Conservation (phyloP, 305 asterid genomes). For the Fraxinus paxiana region DNA sequence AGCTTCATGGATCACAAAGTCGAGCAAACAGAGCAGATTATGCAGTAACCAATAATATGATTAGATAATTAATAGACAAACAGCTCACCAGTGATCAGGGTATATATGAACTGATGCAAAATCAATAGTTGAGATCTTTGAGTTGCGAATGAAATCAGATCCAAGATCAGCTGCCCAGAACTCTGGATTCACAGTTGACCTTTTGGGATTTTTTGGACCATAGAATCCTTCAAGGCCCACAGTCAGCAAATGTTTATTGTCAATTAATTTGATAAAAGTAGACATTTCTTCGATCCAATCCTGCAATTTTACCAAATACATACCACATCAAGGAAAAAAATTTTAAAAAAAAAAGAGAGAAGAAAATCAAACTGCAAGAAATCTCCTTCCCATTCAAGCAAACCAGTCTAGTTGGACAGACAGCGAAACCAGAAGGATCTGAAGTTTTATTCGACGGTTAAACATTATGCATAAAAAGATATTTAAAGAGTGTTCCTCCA, state of each 20-base stretch:
- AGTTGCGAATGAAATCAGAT: slow-evolving; percentile 85
- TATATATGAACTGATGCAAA: slow-evolving; percentile 92
- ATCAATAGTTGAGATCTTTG: slow-evolving; percentile 72
- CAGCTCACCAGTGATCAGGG: slow-evolving; percentile 92
- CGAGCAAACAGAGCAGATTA: neutral
- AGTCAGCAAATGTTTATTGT: slow-evolving; percentile 76
- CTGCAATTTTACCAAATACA: slow-evolving; percentile 44
- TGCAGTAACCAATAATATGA: neutral
- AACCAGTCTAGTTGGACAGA: neutral
- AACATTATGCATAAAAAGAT: neutral
- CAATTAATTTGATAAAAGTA: slow-evolving; percentile 68
- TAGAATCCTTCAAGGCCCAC: slow-evolving; percentile 98
- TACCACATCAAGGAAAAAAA: slow-evolving; percentile 8
- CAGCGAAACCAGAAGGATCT: neutral
- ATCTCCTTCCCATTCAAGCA: neutral
- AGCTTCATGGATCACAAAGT: neutral
- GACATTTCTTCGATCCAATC: slow-evolving; percentile 99
- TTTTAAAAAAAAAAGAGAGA: neutral
- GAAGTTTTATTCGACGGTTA: neutral
- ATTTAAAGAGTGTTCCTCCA: neutral
- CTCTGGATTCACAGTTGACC: slow-evolving; percentile 77
- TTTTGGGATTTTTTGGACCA: slow-evolving; percentile 80
- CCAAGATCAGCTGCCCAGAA: slow-evolving; percentile 91
- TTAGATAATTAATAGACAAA: slow-evolving; percentile 2
- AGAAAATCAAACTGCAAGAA: neutral